phyloP scores from a whole-genome alignment of 192 early-diverging fungal genomes.

The Oehlia diaphana region DNA sequence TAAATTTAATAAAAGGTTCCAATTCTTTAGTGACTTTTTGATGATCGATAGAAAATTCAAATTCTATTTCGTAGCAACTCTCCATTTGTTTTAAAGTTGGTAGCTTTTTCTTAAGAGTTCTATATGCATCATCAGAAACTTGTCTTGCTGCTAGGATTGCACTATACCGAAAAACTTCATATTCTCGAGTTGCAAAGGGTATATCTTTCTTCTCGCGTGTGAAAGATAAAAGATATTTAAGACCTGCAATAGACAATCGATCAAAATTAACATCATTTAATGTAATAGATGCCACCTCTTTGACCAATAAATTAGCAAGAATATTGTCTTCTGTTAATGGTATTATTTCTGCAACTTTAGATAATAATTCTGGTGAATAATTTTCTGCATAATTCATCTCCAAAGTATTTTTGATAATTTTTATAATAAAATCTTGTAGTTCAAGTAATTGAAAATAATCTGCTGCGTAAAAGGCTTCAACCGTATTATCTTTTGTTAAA shows the following conservation, averaged over 20 bases:
- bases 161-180: background rate
- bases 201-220: background rate
- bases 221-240: background rate
- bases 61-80: background rate
- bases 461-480: background rate
- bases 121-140: background rate
- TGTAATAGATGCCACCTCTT: too few relatives aligned
- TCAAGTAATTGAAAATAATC: constrained; percentile 7
- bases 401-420: background rate
- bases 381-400: background rate
- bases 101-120: background rate
- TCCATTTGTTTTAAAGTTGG: background rate
- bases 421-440: background rate
- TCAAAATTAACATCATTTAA: too few relatives aligned
- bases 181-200: constrained; percentile 13
- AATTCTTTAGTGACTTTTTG: background rate
- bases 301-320: too few relatives aligned
- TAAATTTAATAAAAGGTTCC: background rate
- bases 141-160: background rate
- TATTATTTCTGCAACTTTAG: background rate
- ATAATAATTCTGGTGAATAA: background rate
- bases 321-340: too few relatives aligned
- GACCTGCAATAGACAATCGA: background rate
- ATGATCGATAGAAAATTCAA: background rate
- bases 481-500: background rate